These are phyloP conservation scores for Petrea volubilis DNA, from an alignment of 257 asterid genomes.

Conservation along the genomic window DNA sequence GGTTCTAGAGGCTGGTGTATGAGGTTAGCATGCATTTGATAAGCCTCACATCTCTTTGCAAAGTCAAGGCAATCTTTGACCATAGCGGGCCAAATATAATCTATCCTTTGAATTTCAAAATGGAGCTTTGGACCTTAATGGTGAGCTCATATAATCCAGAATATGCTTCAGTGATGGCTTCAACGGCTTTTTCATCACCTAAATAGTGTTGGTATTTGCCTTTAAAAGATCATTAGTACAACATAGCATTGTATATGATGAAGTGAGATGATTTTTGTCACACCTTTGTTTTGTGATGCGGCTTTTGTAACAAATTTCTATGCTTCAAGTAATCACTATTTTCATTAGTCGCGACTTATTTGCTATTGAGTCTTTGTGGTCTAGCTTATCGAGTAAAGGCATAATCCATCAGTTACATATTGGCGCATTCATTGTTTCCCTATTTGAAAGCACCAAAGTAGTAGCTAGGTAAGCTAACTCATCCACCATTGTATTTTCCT, in stretches of 20 bases:
- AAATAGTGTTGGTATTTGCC: neutral
- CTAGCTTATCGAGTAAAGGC: neutral
- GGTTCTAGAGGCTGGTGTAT: too few relatives aligned
- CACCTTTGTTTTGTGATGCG: neutral
- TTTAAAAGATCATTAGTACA: neutral
- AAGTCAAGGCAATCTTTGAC: neutral
- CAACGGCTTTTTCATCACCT: neutral
- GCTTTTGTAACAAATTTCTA: neutral
- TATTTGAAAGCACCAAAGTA: too few relatives aligned
- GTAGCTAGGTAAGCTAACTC: too few relatives aligned
- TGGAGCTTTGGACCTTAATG: neutral
- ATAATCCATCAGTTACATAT: too few relatives aligned
- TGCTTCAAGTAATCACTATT: too few relatives aligned
- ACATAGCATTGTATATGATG: neutral
- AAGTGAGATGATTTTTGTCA: neutral
- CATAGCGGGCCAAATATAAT: neutral
- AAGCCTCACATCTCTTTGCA: neutral
- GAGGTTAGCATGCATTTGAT: neutral
- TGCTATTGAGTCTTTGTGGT: neutral
- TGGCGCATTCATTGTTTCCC: too few relatives aligned
- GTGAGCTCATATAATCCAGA: neutral
- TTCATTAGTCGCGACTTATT: neutral
- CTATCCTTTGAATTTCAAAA: neutral
- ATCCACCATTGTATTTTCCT: too few relatives aligned
- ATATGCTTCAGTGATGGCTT: neutral